phyloP scores from a whole-genome alignment of 495 filamentous ascomycete genomes.

The Penicillium lividum region DNA sequence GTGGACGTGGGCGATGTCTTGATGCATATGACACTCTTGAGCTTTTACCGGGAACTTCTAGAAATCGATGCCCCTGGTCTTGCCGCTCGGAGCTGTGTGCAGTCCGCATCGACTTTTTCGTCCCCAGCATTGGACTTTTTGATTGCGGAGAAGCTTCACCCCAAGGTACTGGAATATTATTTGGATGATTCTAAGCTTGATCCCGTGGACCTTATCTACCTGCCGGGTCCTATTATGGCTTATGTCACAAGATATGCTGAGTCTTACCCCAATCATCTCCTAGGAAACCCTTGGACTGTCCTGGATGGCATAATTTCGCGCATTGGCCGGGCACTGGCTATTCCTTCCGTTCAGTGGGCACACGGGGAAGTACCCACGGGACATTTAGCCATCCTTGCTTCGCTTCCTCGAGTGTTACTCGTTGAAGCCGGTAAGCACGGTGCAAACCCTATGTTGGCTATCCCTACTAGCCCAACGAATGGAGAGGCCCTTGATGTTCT shows the following conservation, averaged over 20 bases:
- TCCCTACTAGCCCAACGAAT: slow-evolving; percentile 53
- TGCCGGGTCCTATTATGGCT: slow-evolving; percentile 54
- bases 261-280: slow-evolving; percentile 55
- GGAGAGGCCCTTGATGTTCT: slow-evolving; percentile 56
- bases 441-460: slow-evolving; percentile 46
- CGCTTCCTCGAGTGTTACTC: slow-evolving; percentile 56
- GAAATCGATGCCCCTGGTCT: slow-evolving; percentile 46
- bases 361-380: slow-evolving; percentile 51
- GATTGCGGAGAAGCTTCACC: slow-evolving; percentile 51
- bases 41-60: slow-evolving; percentile 71
- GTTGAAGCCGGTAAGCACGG: slow-evolving; percentile 49
- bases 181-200: slow-evolving; percentile 53
- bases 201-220: slow-evolving; percentile 51
- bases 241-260: slow-evolving; percentile 61
- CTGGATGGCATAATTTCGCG: slow-evolving; percentile 48
- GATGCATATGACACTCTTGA: slow-evolving; percentile 76
- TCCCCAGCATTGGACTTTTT: slow-evolving; percentile 60
- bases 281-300: slow-evolving; percentile 40
- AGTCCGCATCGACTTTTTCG: slow-evolving; percentile 44
- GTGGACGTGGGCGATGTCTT: slow-evolving; percentile 71
- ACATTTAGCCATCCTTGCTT: slow-evolving; percentile 57
- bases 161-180: slow-evolving; percentile 51
- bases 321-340: slow-evolving; percentile 44
- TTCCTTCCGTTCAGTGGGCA: slow-evolving; percentile 51
- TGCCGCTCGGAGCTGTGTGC: slow-evolving; percentile 30